Conservation (phyloP, 2,329 filamentous ascomycete genomes). For the Alternaria dauci region DNA sequence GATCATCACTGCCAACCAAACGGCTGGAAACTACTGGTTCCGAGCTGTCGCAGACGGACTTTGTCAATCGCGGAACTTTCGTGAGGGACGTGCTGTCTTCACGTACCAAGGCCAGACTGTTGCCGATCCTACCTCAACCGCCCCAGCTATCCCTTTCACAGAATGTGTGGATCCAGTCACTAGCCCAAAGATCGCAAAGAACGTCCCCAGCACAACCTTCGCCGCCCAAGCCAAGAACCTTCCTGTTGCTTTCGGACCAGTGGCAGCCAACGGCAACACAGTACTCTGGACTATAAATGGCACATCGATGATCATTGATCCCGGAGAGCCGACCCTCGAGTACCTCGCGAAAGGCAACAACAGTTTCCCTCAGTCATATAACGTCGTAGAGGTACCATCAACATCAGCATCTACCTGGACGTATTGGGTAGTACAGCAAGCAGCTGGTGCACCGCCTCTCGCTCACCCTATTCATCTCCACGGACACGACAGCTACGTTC, state of each 20-base stretch:
- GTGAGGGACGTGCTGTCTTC: constrained; percentile 50
- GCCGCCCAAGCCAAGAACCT: constrained; percentile 35
- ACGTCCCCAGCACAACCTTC: constrained; percentile 43
- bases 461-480: constrained; percentile 45
- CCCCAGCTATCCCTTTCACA: constrained; percentile 32
- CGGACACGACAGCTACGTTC: constrained; percentile 36
- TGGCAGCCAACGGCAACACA: constrained; percentile 34
- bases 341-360: constrained; percentile 54
- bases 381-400: constrained; percentile 53
- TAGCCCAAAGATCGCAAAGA: constrained; percentile 48
- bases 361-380: constrained; percentile 51
- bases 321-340: constrained; percentile 57
- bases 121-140: constrained; percentile 46
- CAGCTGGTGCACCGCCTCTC: constrained; percentile 47
- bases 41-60: constrained; percentile 36
- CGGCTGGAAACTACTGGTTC: constrained; percentile 46
- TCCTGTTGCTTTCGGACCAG: constrained; percentile 42
- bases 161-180: constrained; percentile 49
- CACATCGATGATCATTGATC: constrained; percentile 58
- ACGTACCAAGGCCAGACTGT: constrained; percentile 48
- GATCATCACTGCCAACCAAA: constrained; percentile 45
- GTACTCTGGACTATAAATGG: constrained; percentile 53
- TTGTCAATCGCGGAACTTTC: constrained; percentile 34
- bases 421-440: constrained; percentile 59
- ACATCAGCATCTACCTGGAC: constrained; percentile 47